Percentiles rank a stretch among this genome's conserved stretches.
These are phyloP conservation scores for Populus alba DNA, from an alignment of 345 rosid genomes.

Conservation along the genomic window DNA sequence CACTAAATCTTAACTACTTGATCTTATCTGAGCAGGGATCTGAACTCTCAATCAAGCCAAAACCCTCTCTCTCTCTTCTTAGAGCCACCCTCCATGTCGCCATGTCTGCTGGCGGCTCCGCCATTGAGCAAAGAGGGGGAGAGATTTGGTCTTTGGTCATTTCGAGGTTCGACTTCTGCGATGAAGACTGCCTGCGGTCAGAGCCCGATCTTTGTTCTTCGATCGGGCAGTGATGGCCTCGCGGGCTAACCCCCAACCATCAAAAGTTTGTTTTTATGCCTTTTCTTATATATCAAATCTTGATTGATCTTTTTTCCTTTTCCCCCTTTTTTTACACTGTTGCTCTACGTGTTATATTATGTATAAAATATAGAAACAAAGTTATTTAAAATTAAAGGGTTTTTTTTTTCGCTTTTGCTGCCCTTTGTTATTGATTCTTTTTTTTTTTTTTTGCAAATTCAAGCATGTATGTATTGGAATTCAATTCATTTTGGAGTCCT, in stretches of 20 bases:
- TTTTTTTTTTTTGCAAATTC: neutral
- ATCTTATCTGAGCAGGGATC: slow-evolving; percentile 77
- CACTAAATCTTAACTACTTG: slow-evolving; percentile 41
- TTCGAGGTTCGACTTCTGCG: slow-evolving; percentile 38
- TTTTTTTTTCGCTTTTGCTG: too few species aligned
- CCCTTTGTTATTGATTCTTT: too few species aligned
- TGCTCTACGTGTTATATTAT: neutral
- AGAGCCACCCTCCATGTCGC: slow-evolving; percentile 18
- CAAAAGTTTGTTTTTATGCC: neutral
- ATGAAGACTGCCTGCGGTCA: slow-evolving; percentile 83
- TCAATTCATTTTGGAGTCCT: neutral
- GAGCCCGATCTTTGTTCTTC: slow-evolving; percentile 35
- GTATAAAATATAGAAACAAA: too few species aligned
- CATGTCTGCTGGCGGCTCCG: slow-evolving; percentile 56
- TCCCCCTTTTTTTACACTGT: neutral
- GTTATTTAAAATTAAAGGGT: neutral
- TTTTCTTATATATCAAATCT: neutral
- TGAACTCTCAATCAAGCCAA: neutral
- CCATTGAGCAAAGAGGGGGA: neutral
- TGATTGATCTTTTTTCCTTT: neutral
- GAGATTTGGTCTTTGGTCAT: slow-evolving; percentile 11
- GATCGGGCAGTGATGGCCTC: slow-evolving; percentile 57
- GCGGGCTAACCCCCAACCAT: slow-evolving; percentile 44
- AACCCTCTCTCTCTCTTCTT: neutral
- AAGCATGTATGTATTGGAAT: neutral